phyloP scores from a whole-genome alignment of 106 monocot species.

The Gastrodia elata region DNA sequence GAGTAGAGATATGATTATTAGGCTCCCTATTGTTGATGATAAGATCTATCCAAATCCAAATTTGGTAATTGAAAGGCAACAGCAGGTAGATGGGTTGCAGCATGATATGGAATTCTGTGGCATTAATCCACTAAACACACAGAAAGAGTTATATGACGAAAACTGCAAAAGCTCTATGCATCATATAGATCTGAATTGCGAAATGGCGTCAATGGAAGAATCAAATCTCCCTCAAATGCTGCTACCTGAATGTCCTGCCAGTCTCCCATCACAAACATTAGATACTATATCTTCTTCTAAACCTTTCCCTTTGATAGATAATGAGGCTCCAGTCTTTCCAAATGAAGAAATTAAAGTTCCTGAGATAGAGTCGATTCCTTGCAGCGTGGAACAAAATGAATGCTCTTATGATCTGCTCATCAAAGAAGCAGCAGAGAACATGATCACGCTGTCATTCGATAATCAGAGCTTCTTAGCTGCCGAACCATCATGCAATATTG shows the following conservation, averaged over 20 bases:
- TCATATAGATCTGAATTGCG: slow-evolving; percentile 41
- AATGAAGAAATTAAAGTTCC: neutral
- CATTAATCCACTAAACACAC: neutral
- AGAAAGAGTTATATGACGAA: neutral
- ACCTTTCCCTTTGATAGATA: slow-evolving; percentile 16
- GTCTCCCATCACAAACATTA: neutral
- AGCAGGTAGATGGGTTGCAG: neutral
- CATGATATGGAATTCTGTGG: neutral
- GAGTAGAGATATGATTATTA: slow-evolving; percentile 5
- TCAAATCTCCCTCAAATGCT: neutral
- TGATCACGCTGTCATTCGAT: slow-evolving; percentile 29
- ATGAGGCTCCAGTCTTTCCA: slow-evolving; percentile 14
- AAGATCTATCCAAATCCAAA: slow-evolving; percentile 6
- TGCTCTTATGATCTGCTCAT: slow-evolving; percentile 2
- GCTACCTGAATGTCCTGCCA: slow-evolving; percentile 3
- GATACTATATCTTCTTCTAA: slow-evolving; percentile 10
- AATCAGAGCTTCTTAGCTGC: neutral
- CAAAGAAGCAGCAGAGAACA: slow-evolving; percentile 36
- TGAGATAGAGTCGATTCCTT: neutral
- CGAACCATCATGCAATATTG: slow-evolving; percentile 3
- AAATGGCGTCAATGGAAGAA: slow-evolving; percentile 8
- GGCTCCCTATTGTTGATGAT: slow-evolving; percentile 13
- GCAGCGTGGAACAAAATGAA: slow-evolving; percentile 3
- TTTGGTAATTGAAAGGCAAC: neutral
- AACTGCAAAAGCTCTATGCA: slow-evolving; percentile 2